Conservation (phyloP, 2,329 filamentous ascomycete species). For the Fusarium sambucinum region DNA sequence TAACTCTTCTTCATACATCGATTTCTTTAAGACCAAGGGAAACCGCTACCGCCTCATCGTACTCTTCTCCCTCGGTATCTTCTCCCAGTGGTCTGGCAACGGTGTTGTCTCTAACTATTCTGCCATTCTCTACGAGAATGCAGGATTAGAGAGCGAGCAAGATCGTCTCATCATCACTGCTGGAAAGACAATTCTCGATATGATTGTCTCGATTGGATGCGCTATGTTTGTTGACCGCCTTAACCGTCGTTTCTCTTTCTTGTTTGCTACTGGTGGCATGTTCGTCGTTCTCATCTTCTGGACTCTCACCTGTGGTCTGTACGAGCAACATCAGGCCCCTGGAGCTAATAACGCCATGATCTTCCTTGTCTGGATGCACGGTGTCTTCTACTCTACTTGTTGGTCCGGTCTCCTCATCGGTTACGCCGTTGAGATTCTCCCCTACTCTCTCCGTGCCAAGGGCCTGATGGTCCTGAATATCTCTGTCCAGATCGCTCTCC, state of each 20-base stretch:
- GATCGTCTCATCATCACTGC: slow-evolving; percentile 67
- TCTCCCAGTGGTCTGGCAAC: slow-evolving; percentile 77
- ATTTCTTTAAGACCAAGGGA: slow-evolving; percentile 71
- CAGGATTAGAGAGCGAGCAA: slow-evolving; percentile 68
- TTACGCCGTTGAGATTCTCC: slow-evolving; percentile 70
- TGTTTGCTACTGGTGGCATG: slow-evolving; percentile 63
- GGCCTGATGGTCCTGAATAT: slow-evolving; percentile 74
- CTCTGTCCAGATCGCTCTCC: slow-evolving; percentile 70
- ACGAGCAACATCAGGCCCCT: slow-evolving; percentile 57
- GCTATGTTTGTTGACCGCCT: slow-evolving; percentile 63
- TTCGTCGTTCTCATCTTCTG: slow-evolving; percentile 61
- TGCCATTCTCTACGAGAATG: slow-evolving; percentile 69
- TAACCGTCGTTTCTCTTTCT: slow-evolving; percentile 66
- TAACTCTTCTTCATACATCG: slow-evolving; percentile 66
- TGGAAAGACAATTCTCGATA: slow-evolving; percentile 69
- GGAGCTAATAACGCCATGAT: slow-evolving; percentile 66
- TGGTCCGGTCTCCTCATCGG: slow-evolving; percentile 69
- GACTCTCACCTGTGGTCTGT: slow-evolving; percentile 66
- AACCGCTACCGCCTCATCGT: slow-evolving; percentile 74
- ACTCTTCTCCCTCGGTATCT: slow-evolving; percentile 72
- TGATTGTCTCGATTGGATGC: slow-evolving; percentile 68
- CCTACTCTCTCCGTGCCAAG: slow-evolving; percentile 69
- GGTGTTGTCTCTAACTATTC: slow-evolving; percentile 76
- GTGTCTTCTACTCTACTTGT: slow-evolving; percentile 69
- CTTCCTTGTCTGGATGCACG: slow-evolving; percentile 70